Percentiles rank a stretch among this genome's conserved stretches.
phyloP scores from a whole-genome alignment of 257 asterid species.

The Nicotiana benthamiana region DNA sequence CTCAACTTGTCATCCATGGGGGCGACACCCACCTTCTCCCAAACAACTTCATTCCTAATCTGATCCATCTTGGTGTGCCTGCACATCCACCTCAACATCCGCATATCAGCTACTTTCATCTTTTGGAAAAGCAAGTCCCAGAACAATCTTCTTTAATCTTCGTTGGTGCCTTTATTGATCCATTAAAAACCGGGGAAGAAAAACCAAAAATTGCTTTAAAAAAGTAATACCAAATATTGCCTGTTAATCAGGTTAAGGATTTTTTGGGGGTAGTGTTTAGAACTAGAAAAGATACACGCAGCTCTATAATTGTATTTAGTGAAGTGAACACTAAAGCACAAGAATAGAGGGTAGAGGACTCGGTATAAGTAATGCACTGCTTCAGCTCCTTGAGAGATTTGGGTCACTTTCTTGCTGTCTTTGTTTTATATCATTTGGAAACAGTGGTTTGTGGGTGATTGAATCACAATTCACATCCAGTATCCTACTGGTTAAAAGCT shows the following conservation, averaged over 20 bases:
- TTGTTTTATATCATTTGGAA: background rate
- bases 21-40: too few species aligned
- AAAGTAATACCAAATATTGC: background rate
- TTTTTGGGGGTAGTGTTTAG: background rate
- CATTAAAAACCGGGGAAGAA: background rate
- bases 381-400: background rate
- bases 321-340: background rate
- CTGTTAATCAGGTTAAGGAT: background rate
- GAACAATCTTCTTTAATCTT: background rate
- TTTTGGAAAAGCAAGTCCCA: background rate
- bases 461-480: background rate
- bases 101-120: too few species aligned
- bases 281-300: background rate
- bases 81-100: too few species aligned
- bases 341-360: background rate
- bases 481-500: background rate
- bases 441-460: background rate
- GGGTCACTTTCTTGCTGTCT: background rate
- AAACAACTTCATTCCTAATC: too few species aligned
- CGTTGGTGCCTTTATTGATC: background rate
- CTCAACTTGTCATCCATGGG: too few species aligned
- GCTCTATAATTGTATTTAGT: background rate
- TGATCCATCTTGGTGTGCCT: too few species aligned
- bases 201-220: background rate
- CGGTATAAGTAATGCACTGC: background rate